A percentile compares a stretch with the other conserved stretches of the same genome.
These are phyloP conservation scores for Kitagawia praeruptora DNA, from an alignment of 129 eudicot genomes.

Conservation along the genomic window DNA sequence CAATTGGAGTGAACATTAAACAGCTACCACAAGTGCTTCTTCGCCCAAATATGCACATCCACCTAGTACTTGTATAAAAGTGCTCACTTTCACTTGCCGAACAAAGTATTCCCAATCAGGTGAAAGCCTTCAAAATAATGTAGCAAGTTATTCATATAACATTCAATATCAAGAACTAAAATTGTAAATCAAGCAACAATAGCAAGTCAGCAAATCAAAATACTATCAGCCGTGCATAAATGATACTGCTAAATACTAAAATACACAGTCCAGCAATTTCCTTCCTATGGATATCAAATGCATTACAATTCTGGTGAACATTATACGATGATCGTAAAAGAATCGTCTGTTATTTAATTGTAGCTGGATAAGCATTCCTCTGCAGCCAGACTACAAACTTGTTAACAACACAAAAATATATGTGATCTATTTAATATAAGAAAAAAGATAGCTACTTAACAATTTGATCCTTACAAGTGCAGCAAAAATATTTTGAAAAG, in stretches of 20 bases:
- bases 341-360: background rate
- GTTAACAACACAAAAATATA: background rate
- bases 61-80: background rate
- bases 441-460: background rate
- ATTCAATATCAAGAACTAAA: background rate
- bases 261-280: background rate
- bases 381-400: background rate
- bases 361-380: background rate
- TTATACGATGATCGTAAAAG: background rate
- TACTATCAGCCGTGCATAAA: background rate
- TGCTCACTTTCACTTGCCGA: background rate
- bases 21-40: background rate
- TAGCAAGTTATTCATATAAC: background rate
- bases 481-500: background rate
- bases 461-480: background rate
- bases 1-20: conserved; percentile 5
- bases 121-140: conserved; percentile 9
- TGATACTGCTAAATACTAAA: background rate
- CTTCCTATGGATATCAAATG: background rate
- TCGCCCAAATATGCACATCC: conserved; percentile 3
- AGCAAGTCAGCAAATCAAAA: background rate
- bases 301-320: background rate
- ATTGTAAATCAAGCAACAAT: background rate
- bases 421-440: background rate
- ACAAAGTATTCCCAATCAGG: background rate